Percentiles rank a stretch among this genome's conserved stretches.
phyloP scores from a whole-genome alignment of 73 alveolate species.

The Loxodes magnus region DNA sequence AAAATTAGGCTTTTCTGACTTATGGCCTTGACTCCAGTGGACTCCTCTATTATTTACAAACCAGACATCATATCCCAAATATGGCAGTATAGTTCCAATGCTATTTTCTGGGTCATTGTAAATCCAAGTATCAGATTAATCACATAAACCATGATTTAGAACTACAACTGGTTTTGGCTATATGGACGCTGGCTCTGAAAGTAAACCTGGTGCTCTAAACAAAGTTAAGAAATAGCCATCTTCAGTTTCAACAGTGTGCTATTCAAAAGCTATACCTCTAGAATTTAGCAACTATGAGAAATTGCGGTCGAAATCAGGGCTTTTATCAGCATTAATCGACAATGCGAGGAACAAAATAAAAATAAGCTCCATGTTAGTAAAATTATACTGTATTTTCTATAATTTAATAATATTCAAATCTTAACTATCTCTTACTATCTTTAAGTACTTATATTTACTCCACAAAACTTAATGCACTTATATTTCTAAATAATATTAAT shows the following conservation, averaged over 20 bases:
- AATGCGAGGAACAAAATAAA: too few species aligned
- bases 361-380: too few species aligned
- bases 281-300: background rate
- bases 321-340: too few species aligned
- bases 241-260: slow-evolving; percentile 64
- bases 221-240: slow-evolving; percentile 84
- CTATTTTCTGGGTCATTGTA: slow-evolving; percentile 76
- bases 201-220: slow-evolving; percentile 66
- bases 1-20: too few species aligned
- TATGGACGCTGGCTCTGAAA: slow-evolving; percentile 22
- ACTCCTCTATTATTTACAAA: slow-evolving; percentile 55
- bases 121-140: slow-evolving; percentile 68
- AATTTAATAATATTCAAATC: too few species aligned
- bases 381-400: too few species aligned
- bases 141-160: slow-evolving; percentile 86
- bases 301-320: background rate
- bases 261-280: slow-evolving; percentile 37
- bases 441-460: too few species aligned
- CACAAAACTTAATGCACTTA: too few species aligned
- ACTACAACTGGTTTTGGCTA: slow-evolving; percentile 60
- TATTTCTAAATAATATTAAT: too few species aligned
- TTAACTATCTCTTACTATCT: too few species aligned
- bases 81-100: slow-evolving; percentile 34
- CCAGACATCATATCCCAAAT: slow-evolving; percentile 87
- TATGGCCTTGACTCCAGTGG: background rate